These are phyloP conservation scores for Petrea volubilis DNA, from an alignment of 257 asterid genomes.

Conservation along the genomic window DNA sequence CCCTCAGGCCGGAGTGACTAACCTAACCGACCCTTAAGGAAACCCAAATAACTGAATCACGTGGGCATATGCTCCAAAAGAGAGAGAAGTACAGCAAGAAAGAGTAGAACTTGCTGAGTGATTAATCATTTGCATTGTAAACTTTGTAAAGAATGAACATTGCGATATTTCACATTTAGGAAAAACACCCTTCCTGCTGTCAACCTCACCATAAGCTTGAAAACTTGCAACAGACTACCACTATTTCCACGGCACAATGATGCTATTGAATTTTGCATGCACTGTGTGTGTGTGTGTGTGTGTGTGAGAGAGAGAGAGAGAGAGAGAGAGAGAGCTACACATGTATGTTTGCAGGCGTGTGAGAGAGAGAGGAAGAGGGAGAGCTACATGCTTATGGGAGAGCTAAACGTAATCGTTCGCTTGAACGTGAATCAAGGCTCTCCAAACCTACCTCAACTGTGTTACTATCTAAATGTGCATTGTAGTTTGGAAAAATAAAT, in stretches of 20 bases:
- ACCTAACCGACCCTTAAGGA: background rate
- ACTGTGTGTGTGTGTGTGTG: no score
- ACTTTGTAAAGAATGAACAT: conserved; percentile 7
- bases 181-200: background rate
- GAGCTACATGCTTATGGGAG: no score
- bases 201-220: background rate
- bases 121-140: conserved; percentile 2
- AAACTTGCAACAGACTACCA: background rate
- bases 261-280: no score
- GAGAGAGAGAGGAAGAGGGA: background rate
- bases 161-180: conserved; percentile 1
- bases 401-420: background rate
- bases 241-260: no score
- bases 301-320: no score
- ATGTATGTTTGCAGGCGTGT: background rate
- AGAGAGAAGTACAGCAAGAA: background rate
- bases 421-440: background rate
- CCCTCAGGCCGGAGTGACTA: background rate
- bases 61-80: background rate
- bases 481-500: conserved; percentile 1
- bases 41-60: background rate
- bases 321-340: no score
- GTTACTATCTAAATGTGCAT: background rate
- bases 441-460: background rate
- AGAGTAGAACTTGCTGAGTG: background rate